Evolutionary conservation across 1,284 basidiomycete genomes (phyloP).

Genomic region (Cutaneotrichosporon spelunceum): DNA sequence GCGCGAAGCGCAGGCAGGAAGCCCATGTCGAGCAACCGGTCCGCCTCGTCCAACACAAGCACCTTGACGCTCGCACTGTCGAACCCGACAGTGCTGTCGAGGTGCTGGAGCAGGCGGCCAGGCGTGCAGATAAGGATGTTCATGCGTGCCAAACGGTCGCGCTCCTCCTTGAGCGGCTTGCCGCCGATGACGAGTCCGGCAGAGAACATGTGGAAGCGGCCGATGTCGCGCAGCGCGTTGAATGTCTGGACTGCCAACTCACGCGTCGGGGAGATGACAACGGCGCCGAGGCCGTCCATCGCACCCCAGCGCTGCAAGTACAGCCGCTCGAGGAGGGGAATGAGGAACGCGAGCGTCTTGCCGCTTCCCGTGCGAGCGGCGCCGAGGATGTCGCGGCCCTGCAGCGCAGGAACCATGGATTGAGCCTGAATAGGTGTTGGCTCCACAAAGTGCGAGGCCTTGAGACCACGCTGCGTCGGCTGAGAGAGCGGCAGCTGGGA

Average conservation of each 20-base stretch:
- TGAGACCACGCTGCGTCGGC: constrained; percentile 57
- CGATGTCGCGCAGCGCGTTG: constrained; percentile 87
- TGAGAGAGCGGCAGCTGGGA: constrained; percentile 50
- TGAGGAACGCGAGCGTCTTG: constrained; percentile 77
- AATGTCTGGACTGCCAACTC: constrained; percentile 98
- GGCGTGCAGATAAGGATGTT: constrained; percentile 97
- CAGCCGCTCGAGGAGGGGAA: constrained; percentile 71
- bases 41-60: constrained; percentile 95
- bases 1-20: constrained; percentile 86
- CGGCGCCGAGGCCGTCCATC: constrained; percentile 79
- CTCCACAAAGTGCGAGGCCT: constrained; percentile 75
- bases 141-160: constrained; percentile 83
- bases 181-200: constrained; percentile 95
- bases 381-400: constrained; percentile 68
- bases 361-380: constrained; percentile 77
- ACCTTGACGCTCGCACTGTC: constrained; percentile 85
- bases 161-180: constrained; percentile 91
- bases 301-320: constrained; percentile 74
- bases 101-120: constrained; percentile 89
- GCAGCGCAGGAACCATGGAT: constrained; percentile 63
- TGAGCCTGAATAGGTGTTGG: constrained; percentile 79
- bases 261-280: constrained; percentile 91
- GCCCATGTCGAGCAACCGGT: constrained; percentile 94
- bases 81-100: constrained; percentile 97
- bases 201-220: constrained; percentile 85